Evolutionary conservation across 371 early-diverging fungal genomes (phyloP), one percentile per base, ranked within the genome.

Genomic region (Syncephalastrum sp.): DNA sequence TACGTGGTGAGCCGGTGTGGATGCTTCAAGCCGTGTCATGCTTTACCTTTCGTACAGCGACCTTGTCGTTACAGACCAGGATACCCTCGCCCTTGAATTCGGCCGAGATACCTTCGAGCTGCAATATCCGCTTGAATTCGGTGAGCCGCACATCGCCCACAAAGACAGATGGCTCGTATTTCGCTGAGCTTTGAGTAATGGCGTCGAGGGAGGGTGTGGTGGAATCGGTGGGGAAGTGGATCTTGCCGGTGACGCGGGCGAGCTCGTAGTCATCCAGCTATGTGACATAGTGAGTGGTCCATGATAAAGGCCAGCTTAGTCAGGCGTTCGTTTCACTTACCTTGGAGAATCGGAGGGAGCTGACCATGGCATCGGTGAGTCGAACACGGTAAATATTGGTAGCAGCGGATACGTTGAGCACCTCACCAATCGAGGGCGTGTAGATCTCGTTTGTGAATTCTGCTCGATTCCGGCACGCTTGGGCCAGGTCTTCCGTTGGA

Each of bases 71-170:
- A 58, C 94, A 93, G 0, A 95, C 89, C 42, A 96, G 70, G 33
- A 93, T 83, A 60, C 92, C 93, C 42, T 91, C 92, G 15, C 84
- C 83, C 53, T 83, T 87, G 60, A 97, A 96, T 58, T 90, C 87
- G 13, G 95, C 89, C 4, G 75, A 67, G 33, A 91, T 88, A 0
- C 96, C 95, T 56, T 88, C 85, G 1, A 72, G 68, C 44, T 83
- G 84, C 44, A 95, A 71, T 14, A 87, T 61, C 14, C 83, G 70
- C 47, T 87, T 85, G 59, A 97, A 86, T 67, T 92, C 89, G 42
- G 92, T 88, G 55, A 97, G 77, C 44, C 84, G 83, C 19, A 93
- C 69, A 67, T 96, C 94, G 13, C 97, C 97, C 4, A 95, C 89
- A 56, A 92, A 79, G 7, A 91, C 84, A 1, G 94, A 84, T 24